phyloP scores from a whole-genome alignment of 176 grass and related monocot species.

The Poa pratensis region DNA sequence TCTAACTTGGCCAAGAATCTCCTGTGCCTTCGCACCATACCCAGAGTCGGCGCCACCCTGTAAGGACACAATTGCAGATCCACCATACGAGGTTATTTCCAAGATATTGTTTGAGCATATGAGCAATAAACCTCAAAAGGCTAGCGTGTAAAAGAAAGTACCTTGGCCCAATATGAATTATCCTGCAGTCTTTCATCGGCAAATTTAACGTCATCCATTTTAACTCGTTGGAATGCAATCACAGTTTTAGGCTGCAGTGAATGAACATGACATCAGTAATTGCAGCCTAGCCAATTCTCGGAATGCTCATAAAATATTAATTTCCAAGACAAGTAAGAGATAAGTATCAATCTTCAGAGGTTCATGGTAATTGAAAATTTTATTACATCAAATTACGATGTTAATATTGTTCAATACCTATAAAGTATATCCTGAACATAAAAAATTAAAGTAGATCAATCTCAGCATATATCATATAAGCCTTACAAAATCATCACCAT shows the following conservation, averaged over 20 bases:
- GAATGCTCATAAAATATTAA: background rate
- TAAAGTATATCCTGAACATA: background rate
- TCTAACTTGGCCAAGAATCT: constrained; percentile 93
- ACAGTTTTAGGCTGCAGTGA: constrained; percentile 61
- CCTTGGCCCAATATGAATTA: constrained; percentile 99
- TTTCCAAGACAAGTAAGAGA: background rate
- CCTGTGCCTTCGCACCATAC: constrained; percentile 93
- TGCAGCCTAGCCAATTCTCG: background rate
- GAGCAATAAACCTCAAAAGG: background rate
- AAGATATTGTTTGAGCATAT: too few species aligned
- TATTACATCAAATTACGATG: background rate
- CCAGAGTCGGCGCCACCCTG: constrained; percentile 81
- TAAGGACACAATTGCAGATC: background rate
- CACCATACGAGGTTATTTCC: constrained; percentile 14
- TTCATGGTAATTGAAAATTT: background rate
- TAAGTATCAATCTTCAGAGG: background rate
- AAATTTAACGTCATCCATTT: constrained; percentile 71
- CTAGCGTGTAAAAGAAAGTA: constrained; percentile 12
- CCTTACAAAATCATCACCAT: background rate
- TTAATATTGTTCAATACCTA: background rate
- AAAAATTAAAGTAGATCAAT: background rate
- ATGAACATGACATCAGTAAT: constrained; percentile 31
- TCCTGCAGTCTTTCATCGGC: constrained; percentile 74
- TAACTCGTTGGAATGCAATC: constrained; percentile 83
- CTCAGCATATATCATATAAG: background rate